Evolutionary conservation across 441 rosid genomes (phyloP).

Genomic region (Dalechampia spathulata): DNA sequence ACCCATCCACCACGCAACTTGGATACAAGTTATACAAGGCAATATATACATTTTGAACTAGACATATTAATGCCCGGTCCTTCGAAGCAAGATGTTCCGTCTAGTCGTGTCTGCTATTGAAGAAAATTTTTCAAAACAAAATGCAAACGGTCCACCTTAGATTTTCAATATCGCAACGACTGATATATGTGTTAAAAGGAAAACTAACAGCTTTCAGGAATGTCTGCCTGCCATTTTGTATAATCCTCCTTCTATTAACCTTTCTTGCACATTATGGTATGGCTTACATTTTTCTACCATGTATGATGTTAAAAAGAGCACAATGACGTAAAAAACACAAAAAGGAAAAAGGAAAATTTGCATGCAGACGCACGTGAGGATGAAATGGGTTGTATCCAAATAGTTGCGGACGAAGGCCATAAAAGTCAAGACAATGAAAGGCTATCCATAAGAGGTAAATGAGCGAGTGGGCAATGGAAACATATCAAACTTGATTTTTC

Average conservation of each 20-base stretch:
- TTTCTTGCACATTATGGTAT: no score
- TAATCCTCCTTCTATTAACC: no score
- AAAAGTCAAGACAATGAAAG: conserved; percentile 41
- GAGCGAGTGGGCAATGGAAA: no score
- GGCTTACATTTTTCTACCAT: no score
- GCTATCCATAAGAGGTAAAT: conserved; percentile 24
- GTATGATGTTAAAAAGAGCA: no score
- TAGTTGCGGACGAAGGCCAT: conserved; percentile 18
- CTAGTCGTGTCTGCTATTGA: not conserved
- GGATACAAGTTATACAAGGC: not conserved
- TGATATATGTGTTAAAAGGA: not conserved
- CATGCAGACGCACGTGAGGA: conserved; percentile 16
- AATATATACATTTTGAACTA: no score
- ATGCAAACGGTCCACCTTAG: not conserved
- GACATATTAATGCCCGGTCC: no score
- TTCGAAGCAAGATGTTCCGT: not conserved
- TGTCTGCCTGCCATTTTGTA: no score
- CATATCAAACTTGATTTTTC: no score
- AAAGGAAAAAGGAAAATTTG: not conserved
- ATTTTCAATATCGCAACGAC: not conserved
- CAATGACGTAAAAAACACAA: no score
- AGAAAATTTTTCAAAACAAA: no score
- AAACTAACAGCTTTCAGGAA: no score
- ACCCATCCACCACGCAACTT: not conserved
- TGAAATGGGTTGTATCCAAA: conserved; percentile 9